Conservation (phyloP, 805 yeast genomes). For the Ogataea salicorniae region DNA sequence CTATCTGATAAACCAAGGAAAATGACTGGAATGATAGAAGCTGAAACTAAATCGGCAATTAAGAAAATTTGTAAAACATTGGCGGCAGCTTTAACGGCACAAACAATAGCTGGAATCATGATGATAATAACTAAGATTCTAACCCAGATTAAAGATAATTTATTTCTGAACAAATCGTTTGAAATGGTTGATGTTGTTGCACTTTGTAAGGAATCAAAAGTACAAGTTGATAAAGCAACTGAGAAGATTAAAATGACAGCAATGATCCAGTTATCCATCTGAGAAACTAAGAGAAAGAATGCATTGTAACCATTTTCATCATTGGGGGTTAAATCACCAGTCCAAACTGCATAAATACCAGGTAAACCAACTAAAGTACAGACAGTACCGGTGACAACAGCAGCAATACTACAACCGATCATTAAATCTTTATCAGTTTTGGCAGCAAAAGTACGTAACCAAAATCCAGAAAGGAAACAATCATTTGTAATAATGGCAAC, state of each 20-base stretch:
- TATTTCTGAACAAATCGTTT: constrained; percentile 85
- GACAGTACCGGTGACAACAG: constrained; percentile 56
- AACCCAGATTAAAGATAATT: constrained; percentile 57
- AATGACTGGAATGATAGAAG: constrained; percentile 79
- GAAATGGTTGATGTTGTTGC: constrained; percentile 86
- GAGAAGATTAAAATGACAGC: constrained; percentile 77
- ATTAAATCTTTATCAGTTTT: constrained; percentile 66
- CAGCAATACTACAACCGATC: constrained; percentile 73
- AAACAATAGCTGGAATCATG: constrained; percentile 83
- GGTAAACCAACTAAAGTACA: constrained; percentile 73
- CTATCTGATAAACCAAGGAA: constrained; percentile 69
- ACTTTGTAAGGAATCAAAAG: constrained; percentile 84
- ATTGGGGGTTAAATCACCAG: constrained; percentile 53
- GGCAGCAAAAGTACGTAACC: constrained; percentile 93
- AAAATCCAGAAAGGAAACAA: constrained; percentile 85
- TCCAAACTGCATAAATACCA: constrained; percentile 90
- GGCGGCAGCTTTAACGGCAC: constrained; percentile 76
- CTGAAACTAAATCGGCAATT: constrained; percentile 85
- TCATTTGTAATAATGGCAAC: constrained; percentile 89
- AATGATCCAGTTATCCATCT: constrained; percentile 81
- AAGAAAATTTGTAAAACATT: constrained; percentile 81
- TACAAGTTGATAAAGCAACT: constrained; percentile 74
- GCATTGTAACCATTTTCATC: constrained; percentile 61
- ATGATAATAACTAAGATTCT: constrained; percentile 67
- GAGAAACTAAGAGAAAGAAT: constrained; percentile 62